Percentiles rank a stretch among this genome's conserved stretches.
phyloP scores from a whole-genome alignment of 768 basidiomycete genomes.

The Serpula lacrymans region DNA sequence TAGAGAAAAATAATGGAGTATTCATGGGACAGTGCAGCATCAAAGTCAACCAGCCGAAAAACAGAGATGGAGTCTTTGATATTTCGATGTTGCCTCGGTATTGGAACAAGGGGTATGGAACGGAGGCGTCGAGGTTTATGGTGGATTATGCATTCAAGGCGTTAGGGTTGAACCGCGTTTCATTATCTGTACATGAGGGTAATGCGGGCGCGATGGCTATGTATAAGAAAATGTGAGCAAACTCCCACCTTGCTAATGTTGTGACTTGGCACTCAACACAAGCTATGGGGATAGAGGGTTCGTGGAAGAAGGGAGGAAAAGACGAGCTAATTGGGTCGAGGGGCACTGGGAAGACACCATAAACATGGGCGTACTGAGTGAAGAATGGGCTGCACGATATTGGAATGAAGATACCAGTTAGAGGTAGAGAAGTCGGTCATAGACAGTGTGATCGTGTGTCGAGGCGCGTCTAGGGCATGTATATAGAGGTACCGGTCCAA shows the following conservation, averaged over 20 bases:
- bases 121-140: slow-evolving; percentile 13
- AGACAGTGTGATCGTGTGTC: no score
- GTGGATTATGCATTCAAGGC: slow-evolving; percentile 19
- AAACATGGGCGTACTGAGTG: slow-evolving; percentile 30
- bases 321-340: slow-evolving; percentile 26
- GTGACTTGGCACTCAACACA: background rate
- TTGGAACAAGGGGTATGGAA: slow-evolving; percentile 24
- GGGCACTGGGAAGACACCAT: slow-evolving; percentile 30
- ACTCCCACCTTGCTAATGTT: background rate
- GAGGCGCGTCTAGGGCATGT: no score
- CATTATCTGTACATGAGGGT: slow-evolving; percentile 17
- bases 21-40: slow-evolving; percentile 20
- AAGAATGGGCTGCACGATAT: slow-evolving; percentile 23
- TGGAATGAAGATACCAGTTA: no score
- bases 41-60: slow-evolving; percentile 17
- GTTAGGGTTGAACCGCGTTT: slow-evolving; percentile 28
- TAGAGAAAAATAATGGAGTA: slow-evolving; percentile 14
- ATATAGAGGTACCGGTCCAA: no score
- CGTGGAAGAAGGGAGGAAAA: slow-evolving; percentile 28
- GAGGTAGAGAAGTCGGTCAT: no score
- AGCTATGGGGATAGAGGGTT: slow-evolving; percentile 29
- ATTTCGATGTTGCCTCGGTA: slow-evolving; percentile 20
- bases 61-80: slow-evolving; percentile 21
- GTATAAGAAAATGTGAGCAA: slow-evolving; percentile 30
- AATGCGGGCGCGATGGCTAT: slow-evolving; percentile 17